Conservation (phyloP, 306 rosid species). For the Clitoria ternatea region DNA sequence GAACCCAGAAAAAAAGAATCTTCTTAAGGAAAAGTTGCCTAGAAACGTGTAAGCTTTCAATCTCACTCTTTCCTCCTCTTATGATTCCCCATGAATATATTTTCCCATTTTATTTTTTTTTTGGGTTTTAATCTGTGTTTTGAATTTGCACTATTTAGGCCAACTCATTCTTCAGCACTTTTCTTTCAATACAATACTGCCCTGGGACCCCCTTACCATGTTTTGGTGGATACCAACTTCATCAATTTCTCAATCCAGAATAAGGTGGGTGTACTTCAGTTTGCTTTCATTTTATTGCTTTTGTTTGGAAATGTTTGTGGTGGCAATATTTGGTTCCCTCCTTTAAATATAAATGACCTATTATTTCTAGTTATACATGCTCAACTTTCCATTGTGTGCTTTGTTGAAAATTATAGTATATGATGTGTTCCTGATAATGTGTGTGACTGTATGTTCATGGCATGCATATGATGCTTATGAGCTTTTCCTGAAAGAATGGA, state of each 20-base stretch:
- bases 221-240: conserved; percentile 90
- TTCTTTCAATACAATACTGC: conserved; percentile 85
- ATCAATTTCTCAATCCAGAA: conserved; percentile 95
- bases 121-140: neutral
- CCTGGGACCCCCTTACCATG: conserved; percentile 85
- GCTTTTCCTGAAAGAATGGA: no score
- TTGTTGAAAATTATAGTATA: neutral
- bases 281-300: neutral
- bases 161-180: conserved; percentile 67
- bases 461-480: neutral
- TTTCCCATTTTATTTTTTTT: neutral
- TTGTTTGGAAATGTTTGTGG: neutral
- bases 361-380: neutral
- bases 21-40: conserved; percentile 57
- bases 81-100: neutral
- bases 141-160: conserved; percentile 44
- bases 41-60: conserved; percentile 65
- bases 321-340: neutral
- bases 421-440: neutral
- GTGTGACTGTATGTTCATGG: neutral
- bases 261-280: conserved; percentile 50
- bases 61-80: neutral
- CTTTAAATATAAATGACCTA: neutral
- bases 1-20: conserved; percentile 73
- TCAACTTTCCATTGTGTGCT: neutral